Conservation (phyloP, 495 filamentous ascomycete genomes). For the Talaromyces nanjingensis region DNA sequence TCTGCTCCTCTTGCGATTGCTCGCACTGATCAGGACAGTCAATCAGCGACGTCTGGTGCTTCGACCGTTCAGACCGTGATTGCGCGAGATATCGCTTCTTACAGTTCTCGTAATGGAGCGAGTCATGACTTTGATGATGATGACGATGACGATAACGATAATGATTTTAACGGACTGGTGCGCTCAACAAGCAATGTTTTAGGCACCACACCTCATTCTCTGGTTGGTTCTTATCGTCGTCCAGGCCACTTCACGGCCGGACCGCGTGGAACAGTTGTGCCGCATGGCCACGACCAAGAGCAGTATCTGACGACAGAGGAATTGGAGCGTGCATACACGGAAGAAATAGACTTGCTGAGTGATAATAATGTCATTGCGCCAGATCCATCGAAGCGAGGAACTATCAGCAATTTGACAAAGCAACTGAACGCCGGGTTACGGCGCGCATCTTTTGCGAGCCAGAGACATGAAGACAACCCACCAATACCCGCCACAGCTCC, state of each 20-base stretch:
- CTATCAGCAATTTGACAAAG: slow-evolving; percentile 19
- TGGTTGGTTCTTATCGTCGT: slow-evolving; percentile 65
- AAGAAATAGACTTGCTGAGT: slow-evolving; percentile 67
- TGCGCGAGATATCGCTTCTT: slow-evolving; percentile 60
- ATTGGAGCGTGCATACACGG: slow-evolving; percentile 53
- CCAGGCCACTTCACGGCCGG: slow-evolving; percentile 60
- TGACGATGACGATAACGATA: slow-evolving; percentile 30
- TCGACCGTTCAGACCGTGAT: slow-evolving; percentile 63
- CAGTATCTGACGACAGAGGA: slow-evolving; percentile 53
- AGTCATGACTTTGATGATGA: slow-evolving; percentile 29
- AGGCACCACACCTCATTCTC: slow-evolving; percentile 36
- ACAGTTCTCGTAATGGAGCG: slow-evolving; percentile 10
- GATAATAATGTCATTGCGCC: slow-evolving; percentile 71
- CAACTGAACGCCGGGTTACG: slow-evolving; percentile 23
- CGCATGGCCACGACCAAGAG: slow-evolving; percentile 36
- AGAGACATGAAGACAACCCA: slow-evolving; percentile 13
- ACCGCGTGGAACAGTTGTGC: slow-evolving; percentile 42
- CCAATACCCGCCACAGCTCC: slow-evolving; percentile 7
- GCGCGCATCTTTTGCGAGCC: slow-evolving; percentile 11
- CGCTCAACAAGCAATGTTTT: slow-evolving; percentile 31
- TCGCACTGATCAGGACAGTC: slow-evolving; percentile 18
- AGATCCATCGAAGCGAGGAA: slow-evolving; percentile 41
- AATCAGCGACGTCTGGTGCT: slow-evolving; percentile 48
- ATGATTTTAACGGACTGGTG: slow-evolving; percentile 42
- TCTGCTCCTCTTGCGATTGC: slow-evolving; percentile 14